Conservation (phyloP, 768 basidiomycete species). For the Coprinellus micaceus region DNA sequence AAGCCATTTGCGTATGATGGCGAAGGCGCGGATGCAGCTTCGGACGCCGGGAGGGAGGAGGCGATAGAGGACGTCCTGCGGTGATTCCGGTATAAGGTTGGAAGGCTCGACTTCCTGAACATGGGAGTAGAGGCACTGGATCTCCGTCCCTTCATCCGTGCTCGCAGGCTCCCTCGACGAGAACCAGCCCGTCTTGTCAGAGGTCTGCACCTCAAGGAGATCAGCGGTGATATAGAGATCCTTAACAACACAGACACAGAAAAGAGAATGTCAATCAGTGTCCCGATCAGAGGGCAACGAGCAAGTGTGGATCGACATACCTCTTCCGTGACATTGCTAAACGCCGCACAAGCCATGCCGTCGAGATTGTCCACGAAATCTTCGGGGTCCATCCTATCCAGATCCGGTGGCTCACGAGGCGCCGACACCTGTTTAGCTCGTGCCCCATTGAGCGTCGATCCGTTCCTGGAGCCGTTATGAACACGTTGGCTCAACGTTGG, state of each 20-base stretch:
- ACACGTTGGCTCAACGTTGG: slow-evolving; percentile 43
- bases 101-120: slow-evolving; percentile 73
- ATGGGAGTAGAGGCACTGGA: slow-evolving; percentile 75
- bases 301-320: slow-evolving; percentile 35
- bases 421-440: slow-evolving; percentile 32
- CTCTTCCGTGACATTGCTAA: slow-evolving; percentile 76
- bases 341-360: slow-evolving; percentile 69
- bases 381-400: slow-evolving; percentile 61
- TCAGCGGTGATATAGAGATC: slow-evolving; percentile 78
- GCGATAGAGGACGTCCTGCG: slow-evolving; percentile 68
- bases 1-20: slow-evolving; percentile 76
- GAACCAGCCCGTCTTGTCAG: slow-evolving; percentile 82
- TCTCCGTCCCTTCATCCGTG: slow-evolving; percentile 63
- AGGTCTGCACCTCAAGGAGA: slow-evolving; percentile 74
- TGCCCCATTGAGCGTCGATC: slow-evolving; percentile 20
- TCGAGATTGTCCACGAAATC: slow-evolving; percentile 78
- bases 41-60: slow-evolving; percentile 72
- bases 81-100: slow-evolving; percentile 63
- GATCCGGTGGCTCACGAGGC: slow-evolving; percentile 51
- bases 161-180: slow-evolving; percentile 49
- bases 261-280: slow-evolving; percentile 1
- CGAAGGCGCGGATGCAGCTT: slow-evolving; percentile 73
- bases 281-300: not conserved
- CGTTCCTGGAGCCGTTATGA: slow-evolving; percentile 17
- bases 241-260: slow-evolving; percentile 31